Evolutionary conservation across 2,329 filamentous ascomycete species (phyloP).

Genomic region (Alternaria sp.): DNA sequence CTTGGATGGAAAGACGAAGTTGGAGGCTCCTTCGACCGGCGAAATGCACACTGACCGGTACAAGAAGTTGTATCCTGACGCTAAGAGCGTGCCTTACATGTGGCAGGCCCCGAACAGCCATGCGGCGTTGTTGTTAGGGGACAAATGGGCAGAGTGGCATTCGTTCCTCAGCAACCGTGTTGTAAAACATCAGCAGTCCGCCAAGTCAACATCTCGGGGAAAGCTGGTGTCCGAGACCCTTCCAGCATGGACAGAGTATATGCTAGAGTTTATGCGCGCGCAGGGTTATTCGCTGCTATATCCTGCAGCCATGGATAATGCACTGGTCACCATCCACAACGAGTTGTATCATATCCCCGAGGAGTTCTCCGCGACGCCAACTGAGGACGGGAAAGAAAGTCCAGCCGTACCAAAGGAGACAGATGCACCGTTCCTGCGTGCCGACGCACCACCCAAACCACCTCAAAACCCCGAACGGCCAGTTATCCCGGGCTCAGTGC

Average conservation of each 20-base stretch:
- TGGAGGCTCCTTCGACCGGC: constrained; percentile 55
- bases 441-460: constrained; percentile 42
- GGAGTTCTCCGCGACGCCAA: constrained; percentile 54
- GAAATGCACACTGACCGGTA: constrained; percentile 48
- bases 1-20: constrained; percentile 65
- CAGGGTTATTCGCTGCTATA: constrained; percentile 83
- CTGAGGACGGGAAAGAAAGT: constrained; percentile 2
- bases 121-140: constrained; percentile 80
- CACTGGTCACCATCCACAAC: constrained; percentile 75
- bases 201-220: constrained; percentile 29
- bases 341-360: constrained; percentile 78
- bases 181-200: constrained; percentile 32
- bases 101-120: constrained; percentile 87
- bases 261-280: constrained; percentile 75
- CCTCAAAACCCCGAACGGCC: constrained; percentile 46
- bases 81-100: constrained; percentile 67
- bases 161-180: constrained; percentile 74
- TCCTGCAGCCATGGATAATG: constrained; percentile 62
- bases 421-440: constrained; percentile 47
- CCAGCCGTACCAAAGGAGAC: constrained; percentile 12
- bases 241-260: constrained; percentile 79
- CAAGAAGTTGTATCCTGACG: constrained; percentile 30
- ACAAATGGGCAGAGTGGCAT: constrained; percentile 87
- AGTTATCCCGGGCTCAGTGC: constrained; percentile 58
- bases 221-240: constrained; percentile 67